Percentiles rank a stretch among this genome's conserved stretches.
These are phyloP conservation scores for Penicillium roqueforti DNA, from an alignment of 495 filamentous ascomycete species.

Conservation along the genomic window DNA sequence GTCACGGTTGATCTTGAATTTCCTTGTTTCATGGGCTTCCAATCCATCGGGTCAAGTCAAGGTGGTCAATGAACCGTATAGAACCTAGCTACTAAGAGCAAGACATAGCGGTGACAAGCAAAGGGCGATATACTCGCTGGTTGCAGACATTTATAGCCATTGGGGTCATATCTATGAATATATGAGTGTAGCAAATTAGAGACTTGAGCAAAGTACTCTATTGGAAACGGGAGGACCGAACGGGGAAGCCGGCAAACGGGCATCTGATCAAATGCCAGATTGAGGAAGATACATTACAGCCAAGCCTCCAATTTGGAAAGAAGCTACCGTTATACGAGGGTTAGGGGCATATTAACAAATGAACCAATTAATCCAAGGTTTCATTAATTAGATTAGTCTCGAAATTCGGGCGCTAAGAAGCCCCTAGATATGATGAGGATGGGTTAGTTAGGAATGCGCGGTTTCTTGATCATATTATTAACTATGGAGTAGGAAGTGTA, in stretches of 20 bases:
- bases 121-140: background rate
- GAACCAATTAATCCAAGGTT: background rate
- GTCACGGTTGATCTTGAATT: background rate
- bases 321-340: constrained; percentile 3
- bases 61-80: background rate
- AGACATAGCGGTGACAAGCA: constrained; percentile 3
- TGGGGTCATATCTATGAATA: background rate
- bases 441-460: too few species aligned
- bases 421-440: background rate
- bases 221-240: constrained; percentile 20
- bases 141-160: background rate
- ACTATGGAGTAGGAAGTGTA: background rate
- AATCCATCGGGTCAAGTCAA: too few species aligned
- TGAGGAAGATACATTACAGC: background rate
- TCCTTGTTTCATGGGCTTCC: background rate
- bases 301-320: background rate
- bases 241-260: constrained; percentile 18
- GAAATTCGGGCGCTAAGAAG: constrained; percentile 1
- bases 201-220: background rate
- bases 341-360: background rate
- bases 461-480: background rate
- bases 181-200: background rate
- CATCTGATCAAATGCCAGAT: constrained; percentile 19
- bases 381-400: background rate
- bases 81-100: background rate